A percentile compares a stretch with the other conserved stretches of the same genome.
Evolutionary conservation across 2,329 filamentous ascomycete genomes (phyloP).

Genomic region (Fusarium xylarioides): DNA sequence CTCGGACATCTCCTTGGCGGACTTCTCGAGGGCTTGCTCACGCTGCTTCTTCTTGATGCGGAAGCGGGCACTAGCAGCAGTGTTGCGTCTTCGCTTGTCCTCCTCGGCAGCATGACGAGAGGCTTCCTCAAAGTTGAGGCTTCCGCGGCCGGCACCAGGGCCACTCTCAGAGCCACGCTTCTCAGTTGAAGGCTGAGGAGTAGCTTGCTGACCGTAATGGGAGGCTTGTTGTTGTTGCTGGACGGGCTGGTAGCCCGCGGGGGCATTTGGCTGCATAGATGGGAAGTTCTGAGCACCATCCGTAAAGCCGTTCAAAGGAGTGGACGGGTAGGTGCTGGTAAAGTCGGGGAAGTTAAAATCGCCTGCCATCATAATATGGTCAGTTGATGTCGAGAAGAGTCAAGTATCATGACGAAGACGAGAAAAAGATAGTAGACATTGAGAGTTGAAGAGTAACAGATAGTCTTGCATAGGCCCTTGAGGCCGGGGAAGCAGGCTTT

Average conservation of each 20-base stretch:
- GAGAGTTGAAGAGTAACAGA: constrained; percentile 33
- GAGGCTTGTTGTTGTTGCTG: constrained; percentile 44
- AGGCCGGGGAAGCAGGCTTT: constrained; percentile 36
- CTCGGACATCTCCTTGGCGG: constrained; percentile 83
- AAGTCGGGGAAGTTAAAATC: constrained; percentile 68
- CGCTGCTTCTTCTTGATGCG: constrained; percentile 96
- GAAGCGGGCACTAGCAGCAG: constrained; percentile 87
- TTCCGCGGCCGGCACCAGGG: constrained; percentile 50
- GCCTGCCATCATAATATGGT: constrained; percentile 59
- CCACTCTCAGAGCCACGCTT: constrained; percentile 58
- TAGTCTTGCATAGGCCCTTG: constrained; percentile 29
- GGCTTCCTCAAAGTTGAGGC: constrained; percentile 72
- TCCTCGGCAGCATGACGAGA: constrained; percentile 82
- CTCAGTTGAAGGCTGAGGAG: constrained; percentile 48
- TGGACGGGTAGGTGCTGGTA: constrained; percentile 59
- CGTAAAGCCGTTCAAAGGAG: constrained; percentile 55
- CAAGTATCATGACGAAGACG: constrained; percentile 37
- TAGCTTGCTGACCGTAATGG: constrained; percentile 45
- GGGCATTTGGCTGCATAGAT: constrained; percentile 63
- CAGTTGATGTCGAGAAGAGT: constrained; percentile 37
- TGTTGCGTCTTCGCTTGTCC: constrained; percentile 89
- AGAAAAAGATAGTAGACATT: constrained; percentile 24
- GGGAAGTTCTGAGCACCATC: constrained; percentile 54
- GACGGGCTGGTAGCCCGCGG: constrained; percentile 54
- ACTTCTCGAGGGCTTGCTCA: constrained; percentile 84